Evolutionary conservation across 2,329 filamentous ascomycete genomes (phyloP), one percentile per base, ranked within the genome.

Genomic region (Trichoderma atrobrunneum): DNA sequence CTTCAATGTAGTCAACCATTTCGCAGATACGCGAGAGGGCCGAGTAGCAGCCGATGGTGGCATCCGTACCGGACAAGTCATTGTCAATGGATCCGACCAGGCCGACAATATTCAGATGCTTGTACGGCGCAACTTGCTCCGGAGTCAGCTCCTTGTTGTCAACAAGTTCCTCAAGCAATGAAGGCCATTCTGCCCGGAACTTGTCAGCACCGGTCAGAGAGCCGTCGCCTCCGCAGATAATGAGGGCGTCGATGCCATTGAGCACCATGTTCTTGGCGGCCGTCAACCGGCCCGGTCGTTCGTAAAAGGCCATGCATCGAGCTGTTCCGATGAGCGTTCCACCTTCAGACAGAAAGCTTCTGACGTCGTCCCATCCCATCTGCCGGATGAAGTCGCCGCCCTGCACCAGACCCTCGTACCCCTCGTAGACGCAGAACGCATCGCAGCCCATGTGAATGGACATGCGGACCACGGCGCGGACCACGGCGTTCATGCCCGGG

Each of bases 11-110:
- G 84, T 99, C 96, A 72, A 99, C 93, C 79, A 95, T 93, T 80
- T 98, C 93, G 83, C 95, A 98, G 77, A 99, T 97, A 73, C 95
- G 91, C 62, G 92, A 90, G 71, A 99, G 88, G 28, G 96, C 96
- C 57, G 95, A 97, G 85, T 97, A 98, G 81, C 93, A 97, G 71
- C 96, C 96, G 80, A 99, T 98, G 36, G 96, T 99, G 72, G 96
- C 95, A 82, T 99, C 96, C 14, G 96, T 99, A 75, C 94, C 94
- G 64, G 95, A 97, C 83, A 99, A 92, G 80, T 99, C 96, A 80
- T 99, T 99, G 87, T 99, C 96, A 79, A 99, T 99, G 69, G 94
- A 97, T 72, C 96, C 96, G 32, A 99, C 96, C 66, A 98, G 86
- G 62, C 96, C 96, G 69, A 98, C 95, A 76, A 99, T 97, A 83